These are phyloP conservation scores for Priceomyces medius DNA, from an alignment of 805 yeast species.

Conservation along the genomic window DNA sequence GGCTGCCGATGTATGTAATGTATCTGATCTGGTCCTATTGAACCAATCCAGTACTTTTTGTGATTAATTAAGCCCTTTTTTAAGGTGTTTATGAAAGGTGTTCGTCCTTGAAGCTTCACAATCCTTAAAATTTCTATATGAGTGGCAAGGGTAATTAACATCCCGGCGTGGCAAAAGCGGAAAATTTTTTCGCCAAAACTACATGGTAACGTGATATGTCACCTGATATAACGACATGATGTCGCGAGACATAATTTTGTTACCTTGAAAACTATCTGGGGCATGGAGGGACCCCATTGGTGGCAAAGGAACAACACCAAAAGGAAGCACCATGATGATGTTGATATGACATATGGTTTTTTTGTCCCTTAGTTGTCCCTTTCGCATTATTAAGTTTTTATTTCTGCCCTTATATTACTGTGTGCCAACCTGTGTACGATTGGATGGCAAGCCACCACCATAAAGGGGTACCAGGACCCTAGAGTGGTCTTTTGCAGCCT, in stretches of 20 bases:
- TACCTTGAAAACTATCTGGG: not conserved
- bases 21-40: not conserved
- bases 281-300: not conserved
- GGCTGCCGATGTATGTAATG: not conserved
- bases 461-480: too few species aligned
- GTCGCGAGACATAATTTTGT: not conserved
- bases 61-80: not conserved
- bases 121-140: slow-evolving; percentile 2
- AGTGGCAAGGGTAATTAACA: not conserved
- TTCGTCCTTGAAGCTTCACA: not conserved
- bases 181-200: not conserved
- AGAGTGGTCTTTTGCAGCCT: not conserved
- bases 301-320: too few species aligned
- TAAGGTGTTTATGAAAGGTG: not conserved
- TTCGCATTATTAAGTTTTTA: too few species aligned
- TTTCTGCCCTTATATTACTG: too few species aligned
- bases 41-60: slow-evolving; percentile 1
- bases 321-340: too few species aligned
- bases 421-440: too few species aligned
- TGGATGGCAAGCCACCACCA: too few species aligned
- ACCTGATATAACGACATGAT: not conserved
- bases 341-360: too few species aligned
- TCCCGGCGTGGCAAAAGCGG: not conserved
- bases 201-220: not conserved
- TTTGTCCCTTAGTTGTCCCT: too few species aligned